A percentile compares a stretch with the other conserved stretches of the same genome.
Evolutionary conservation across 1,284 basidiomycete genomes (phyloP).

Genomic region (Rhodofomes roseus): DNA sequence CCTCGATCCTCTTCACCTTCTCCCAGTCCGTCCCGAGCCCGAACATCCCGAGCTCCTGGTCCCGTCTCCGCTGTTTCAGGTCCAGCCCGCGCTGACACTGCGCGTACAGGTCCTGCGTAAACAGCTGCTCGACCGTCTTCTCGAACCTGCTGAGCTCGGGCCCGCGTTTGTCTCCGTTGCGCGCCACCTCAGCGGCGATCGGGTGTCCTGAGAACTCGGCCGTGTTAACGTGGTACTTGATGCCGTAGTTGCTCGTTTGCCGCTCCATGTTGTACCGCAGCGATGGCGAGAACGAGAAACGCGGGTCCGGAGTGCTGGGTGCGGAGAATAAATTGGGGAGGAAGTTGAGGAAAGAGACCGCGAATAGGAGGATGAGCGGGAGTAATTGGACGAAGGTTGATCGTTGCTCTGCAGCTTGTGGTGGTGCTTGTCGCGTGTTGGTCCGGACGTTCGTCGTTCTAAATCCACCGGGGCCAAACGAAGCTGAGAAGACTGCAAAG

Average conservation of each 20-base stretch:
- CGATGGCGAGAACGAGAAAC: conserved; percentile 69
- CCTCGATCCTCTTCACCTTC: conserved; percentile 67
- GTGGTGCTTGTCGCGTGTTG: conserved; percentile 27
- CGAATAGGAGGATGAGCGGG: conserved; percentile 81
- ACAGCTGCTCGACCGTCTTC: conserved; percentile 64
- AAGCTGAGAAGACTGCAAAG: conserved; percentile 61
- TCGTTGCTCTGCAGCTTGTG: conserved; percentile 48
- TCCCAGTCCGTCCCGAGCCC: conserved; percentile 89
- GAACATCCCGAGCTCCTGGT: conserved; percentile 80
- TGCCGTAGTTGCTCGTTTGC: conserved; percentile 61
- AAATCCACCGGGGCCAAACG: conserved; percentile 78
- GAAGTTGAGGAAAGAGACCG: conserved; percentile 82
- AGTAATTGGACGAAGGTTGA: conserved; percentile 81
- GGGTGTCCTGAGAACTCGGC: conserved; percentile 79
- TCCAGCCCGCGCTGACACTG: conserved; percentile 69
- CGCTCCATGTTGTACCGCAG: conserved; percentile 61
- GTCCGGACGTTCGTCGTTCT: conserved; percentile 55
- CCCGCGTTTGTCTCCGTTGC: conserved; percentile 42
- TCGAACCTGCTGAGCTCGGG: conserved; percentile 54
- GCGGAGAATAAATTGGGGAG: conserved; percentile 75
- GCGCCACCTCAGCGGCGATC: conserved; percentile 67
- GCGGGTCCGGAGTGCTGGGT: conserved; percentile 72
- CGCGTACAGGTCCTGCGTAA: conserved; percentile 65
- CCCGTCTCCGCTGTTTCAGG: conserved; percentile 60
- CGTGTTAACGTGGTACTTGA: conserved; percentile 87